Percentiles rank a stretch among this genome's conserved stretches.
Evolutionary conservation across 2,329 filamentous ascomycete species (phyloP).

Genomic region (Alternaria triticimaculans): DNA sequence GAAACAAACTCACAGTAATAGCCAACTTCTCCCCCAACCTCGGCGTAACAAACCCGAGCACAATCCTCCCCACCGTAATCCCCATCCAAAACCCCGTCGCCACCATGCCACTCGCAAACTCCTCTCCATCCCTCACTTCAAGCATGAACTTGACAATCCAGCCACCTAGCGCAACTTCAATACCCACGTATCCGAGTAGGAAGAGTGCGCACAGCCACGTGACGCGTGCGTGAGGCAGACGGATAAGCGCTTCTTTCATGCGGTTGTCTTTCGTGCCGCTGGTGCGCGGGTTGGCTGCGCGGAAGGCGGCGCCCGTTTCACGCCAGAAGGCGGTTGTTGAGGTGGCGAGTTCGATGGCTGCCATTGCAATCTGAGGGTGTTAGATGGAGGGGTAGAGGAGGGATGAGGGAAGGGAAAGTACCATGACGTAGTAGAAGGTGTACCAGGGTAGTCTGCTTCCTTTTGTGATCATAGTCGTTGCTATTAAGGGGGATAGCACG

Average conservation of each 20-base stretch:
- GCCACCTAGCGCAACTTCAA: slow-evolving; percentile 76
- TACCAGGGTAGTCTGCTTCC: slow-evolving; percentile 68
- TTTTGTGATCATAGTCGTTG: slow-evolving; percentile 74
- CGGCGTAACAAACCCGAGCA: slow-evolving; percentile 78
- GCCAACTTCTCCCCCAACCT: slow-evolving; percentile 72
- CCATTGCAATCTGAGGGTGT: slow-evolving; percentile 56
- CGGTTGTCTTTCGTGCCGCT: slow-evolving; percentile 55
- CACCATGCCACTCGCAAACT: slow-evolving; percentile 76
- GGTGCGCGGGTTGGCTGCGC: slow-evolving; percentile 56
- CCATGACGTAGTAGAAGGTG: slow-evolving; percentile 78
- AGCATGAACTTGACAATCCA: slow-evolving; percentile 88
- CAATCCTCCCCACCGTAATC: slow-evolving; percentile 74
- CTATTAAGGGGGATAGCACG: slow-evolving; percentile 71
- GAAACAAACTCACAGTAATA: slow-evolving; percentile 48
- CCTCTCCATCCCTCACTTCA: slow-evolving; percentile 70
- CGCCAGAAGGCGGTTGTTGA: slow-evolving; percentile 67
- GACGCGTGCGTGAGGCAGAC: slow-evolving; percentile 57
- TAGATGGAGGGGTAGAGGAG: neutral
- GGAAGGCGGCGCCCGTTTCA: slow-evolving; percentile 65
- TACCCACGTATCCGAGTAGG: slow-evolving; percentile 78
- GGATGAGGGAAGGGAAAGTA: slow-evolving; percentile 45
- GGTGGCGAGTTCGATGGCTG: slow-evolving; percentile 62
- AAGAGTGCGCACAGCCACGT: slow-evolving; percentile 79
- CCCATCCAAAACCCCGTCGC: slow-evolving; percentile 87
- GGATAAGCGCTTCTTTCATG: slow-evolving; percentile 59